A percentile compares a stretch with the other conserved stretches of the same genome.
Conservation (phyloP, 2,329 filamentous ascomycete genomes). For the Xylaria polymorpha region DNA sequence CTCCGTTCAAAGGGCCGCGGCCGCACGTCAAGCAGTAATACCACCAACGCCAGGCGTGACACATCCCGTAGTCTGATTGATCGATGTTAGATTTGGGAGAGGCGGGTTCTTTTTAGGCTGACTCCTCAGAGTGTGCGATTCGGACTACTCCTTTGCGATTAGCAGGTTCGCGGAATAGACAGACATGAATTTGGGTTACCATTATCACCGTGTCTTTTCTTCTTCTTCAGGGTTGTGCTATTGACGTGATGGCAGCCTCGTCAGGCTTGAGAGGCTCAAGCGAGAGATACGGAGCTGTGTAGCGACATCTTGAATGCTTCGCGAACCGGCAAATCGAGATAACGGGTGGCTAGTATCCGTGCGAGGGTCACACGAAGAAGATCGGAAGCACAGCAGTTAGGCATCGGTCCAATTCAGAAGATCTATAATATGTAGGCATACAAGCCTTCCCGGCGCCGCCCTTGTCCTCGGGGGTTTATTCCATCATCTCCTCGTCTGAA, state of each 20-base stretch:
- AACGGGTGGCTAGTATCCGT: background rate
- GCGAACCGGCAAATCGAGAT: background rate
- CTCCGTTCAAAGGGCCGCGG: constrained; percentile 41
- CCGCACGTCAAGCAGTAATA: constrained; percentile 44
- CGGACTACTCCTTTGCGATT: constrained; percentile 4
- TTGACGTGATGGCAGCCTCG: background rate
- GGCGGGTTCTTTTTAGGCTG: background rate
- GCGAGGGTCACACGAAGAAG: background rate
- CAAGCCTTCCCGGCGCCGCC: constrained; percentile 20
- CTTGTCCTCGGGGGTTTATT: constrained; percentile 15
- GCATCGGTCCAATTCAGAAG: constrained; percentile 1
- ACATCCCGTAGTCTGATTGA: constrained; percentile 32
- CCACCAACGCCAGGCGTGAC: constrained; percentile 45
- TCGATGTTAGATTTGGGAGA: background rate
- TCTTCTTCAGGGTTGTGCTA: background rate
- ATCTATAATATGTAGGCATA: constrained; percentile 10
- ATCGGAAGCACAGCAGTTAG: background rate
- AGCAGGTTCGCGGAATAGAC: background rate
- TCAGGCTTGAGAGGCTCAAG: constrained; percentile 25
- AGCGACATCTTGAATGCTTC: constrained; percentile 24
- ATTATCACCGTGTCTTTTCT: constrained; percentile 12
- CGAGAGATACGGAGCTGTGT: background rate
- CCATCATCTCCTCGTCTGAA: constrained; percentile 28
- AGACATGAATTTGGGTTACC: constrained; percentile 8
- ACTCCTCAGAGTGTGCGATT: background rate